Evolutionary conservation across 148 eudicot genomes (phyloP).

Genomic region (Chenopodium berlandieri): DNA sequence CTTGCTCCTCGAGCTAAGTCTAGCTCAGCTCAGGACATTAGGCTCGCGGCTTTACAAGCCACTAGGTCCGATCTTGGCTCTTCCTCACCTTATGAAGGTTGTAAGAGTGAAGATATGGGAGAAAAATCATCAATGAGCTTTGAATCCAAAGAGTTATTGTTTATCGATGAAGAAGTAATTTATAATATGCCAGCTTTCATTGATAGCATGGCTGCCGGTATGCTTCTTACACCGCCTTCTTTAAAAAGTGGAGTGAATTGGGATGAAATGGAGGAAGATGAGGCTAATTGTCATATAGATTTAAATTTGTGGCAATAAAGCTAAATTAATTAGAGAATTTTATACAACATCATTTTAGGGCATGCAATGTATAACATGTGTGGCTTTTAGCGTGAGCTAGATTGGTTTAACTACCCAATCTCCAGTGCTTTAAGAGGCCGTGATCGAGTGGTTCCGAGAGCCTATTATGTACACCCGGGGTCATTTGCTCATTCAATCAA

Average conservation of each 20-base stretch:
- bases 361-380: too few species aligned
- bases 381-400: too few species aligned
- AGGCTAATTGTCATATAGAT: constrained; percentile 14
- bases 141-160: constrained; percentile 6
- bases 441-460: too few species aligned
- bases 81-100: background rate
- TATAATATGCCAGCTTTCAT: constrained; percentile 61
- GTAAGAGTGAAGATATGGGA: background rate
- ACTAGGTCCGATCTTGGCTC: constrained; percentile 15
- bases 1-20: constrained; percentile 43
- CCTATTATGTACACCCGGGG: too few species aligned
- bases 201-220: constrained; percentile 75
- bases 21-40: constrained; percentile 44
- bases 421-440: too few species aligned
- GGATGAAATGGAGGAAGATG: constrained; percentile 31
- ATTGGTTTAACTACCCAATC: too few species aligned
- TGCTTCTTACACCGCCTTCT: constrained; percentile 70
- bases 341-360: background rate
- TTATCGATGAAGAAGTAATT: constrained; percentile 61
- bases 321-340: background rate
- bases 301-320: constrained; percentile 20
- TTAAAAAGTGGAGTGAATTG: constrained; percentile 46
- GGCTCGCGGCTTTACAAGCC: constrained; percentile 50
- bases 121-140: background rate
- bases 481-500: too few species aligned